Evolutionary conservation across 306 rosid species (phyloP).

Genomic region (Malus fusca): DNA sequence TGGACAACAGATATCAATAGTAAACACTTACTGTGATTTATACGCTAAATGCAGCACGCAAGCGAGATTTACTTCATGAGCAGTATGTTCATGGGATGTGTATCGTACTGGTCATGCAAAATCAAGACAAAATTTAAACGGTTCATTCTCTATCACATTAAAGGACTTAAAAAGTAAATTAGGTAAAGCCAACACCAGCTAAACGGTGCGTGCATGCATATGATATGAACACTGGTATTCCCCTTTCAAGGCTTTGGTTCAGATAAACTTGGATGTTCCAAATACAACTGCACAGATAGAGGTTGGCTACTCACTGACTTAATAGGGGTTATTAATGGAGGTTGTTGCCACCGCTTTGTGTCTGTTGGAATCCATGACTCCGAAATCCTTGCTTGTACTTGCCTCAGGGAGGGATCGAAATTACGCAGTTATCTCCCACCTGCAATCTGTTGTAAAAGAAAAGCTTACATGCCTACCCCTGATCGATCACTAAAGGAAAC

Average conservation of each 20-base stretch:
- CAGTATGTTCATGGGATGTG: too few relatives aligned
- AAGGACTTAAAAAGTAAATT: too few relatives aligned
- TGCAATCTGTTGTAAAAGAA: conserved; percentile 34
- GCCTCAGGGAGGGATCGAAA: conserved; percentile 56
- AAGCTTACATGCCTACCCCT: not conserved
- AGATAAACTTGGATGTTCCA: conserved; percentile 69
- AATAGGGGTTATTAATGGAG: conserved; percentile 62
- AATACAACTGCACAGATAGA: conserved; percentile 61
- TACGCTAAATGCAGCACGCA: not conserved
- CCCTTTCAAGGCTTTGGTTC: conserved; percentile 38
- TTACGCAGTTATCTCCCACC: conserved; percentile 77
- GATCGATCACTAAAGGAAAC: not conserved
- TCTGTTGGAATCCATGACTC: conserved; percentile 68
- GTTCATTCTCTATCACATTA: not conserved
- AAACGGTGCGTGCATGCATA: not conserved
- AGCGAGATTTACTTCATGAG: not conserved
- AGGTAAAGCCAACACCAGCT: not conserved
- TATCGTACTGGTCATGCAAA: too few relatives aligned
- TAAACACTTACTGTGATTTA: not conserved
- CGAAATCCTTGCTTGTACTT: conserved; percentile 50
- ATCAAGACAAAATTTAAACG: too few relatives aligned
- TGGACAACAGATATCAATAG: not conserved
- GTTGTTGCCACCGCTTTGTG: conserved; percentile 79
- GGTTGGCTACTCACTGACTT: conserved; percentile 64
- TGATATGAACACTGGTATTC: not conserved